Evolutionary conservation across 306 rosid genomes (phyloP).

Genomic region (Quercus dentata): DNA sequence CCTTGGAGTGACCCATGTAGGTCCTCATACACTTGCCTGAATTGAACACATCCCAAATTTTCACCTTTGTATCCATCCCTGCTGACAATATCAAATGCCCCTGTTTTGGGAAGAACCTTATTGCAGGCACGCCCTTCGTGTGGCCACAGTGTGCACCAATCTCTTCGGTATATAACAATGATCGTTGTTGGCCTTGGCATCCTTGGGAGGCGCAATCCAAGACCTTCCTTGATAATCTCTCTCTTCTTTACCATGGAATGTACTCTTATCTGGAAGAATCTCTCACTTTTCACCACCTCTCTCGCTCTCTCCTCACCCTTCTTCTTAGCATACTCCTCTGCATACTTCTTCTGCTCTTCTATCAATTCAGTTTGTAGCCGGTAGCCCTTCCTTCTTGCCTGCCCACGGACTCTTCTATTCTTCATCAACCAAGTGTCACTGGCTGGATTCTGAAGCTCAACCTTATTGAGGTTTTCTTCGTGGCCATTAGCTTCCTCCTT

Average conservation of each 20-base stretch:
- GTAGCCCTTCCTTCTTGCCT: constrained; percentile 68
- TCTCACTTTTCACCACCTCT: constrained; percentile 76
- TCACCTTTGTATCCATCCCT: constrained; percentile 85
- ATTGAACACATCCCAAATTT: constrained; percentile 97
- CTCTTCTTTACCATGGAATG: constrained; percentile 93
- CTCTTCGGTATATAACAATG: constrained; percentile 95
- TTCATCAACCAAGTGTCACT: constrained; percentile 74
- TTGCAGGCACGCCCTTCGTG: constrained; percentile 71
- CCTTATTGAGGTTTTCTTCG: constrained; percentile 1
- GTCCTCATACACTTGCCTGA: constrained; percentile 97
- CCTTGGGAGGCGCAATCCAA: constrained; percentile 92
- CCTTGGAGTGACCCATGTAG: constrained; percentile 88
- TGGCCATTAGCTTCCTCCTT: constrained; percentile 16
- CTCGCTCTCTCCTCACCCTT: constrained; percentile 69
- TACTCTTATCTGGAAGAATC: constrained; percentile 66
- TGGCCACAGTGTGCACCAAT: constrained; percentile 95
- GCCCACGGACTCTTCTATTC: constrained; percentile 95
- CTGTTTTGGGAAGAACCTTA: constrained; percentile 39
- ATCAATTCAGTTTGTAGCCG: constrained; percentile 58
- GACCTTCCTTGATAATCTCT: constrained; percentile 97
- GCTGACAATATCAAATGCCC: constrained; percentile 95
- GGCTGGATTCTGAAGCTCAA: constrained; percentile 70
- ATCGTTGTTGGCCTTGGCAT: constrained; percentile 82
- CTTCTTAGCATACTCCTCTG: constrained; percentile 51
- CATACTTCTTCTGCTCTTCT: constrained; percentile 62